Evolutionary conservation across 345 rosid genomes (phyloP).

Genomic region (Nasturtium officinale): DNA sequence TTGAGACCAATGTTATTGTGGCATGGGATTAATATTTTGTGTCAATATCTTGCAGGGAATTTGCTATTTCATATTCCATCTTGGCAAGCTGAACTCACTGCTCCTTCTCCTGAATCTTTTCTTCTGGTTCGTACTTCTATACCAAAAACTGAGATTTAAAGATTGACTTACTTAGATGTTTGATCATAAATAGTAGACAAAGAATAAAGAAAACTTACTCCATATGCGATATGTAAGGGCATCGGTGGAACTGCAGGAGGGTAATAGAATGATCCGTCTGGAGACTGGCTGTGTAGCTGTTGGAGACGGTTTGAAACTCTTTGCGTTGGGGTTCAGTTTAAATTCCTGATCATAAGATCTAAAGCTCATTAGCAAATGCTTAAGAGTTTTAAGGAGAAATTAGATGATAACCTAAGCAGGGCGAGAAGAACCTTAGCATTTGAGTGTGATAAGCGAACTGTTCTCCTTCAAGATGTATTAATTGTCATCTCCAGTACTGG

Average conservation of each 20-base stretch:
- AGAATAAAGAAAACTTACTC: constrained; percentile 52
- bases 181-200: constrained; percentile 4
- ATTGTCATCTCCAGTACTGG: too few species aligned
- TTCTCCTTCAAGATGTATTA: too few species aligned
- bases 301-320: constrained; percentile 84
- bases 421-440: constrained; percentile 78
- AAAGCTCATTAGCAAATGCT: constrained; percentile 3
- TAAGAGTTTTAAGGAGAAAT: background rate
- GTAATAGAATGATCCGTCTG: constrained; percentile 71
- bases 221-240: constrained; percentile 67
- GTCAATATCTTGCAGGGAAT: constrained; percentile 31
- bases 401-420: background rate
- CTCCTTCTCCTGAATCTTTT: constrained; percentile 69
- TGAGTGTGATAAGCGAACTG: too few species aligned
- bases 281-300: constrained; percentile 71
- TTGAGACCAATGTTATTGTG: constrained; percentile 43
- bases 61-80: constrained; percentile 34
- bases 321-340: constrained; percentile 91
- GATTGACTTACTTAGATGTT: background rate
- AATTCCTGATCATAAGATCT: constrained; percentile 71
- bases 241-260: constrained; percentile 60
- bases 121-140: constrained; percentile 51
- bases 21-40: constrained; percentile 41
- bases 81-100: constrained; percentile 57
- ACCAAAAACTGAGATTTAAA: background rate